Conservation (phyloP, 768 basidiomycete genomes). For the Exidia glandulosa region DNA sequence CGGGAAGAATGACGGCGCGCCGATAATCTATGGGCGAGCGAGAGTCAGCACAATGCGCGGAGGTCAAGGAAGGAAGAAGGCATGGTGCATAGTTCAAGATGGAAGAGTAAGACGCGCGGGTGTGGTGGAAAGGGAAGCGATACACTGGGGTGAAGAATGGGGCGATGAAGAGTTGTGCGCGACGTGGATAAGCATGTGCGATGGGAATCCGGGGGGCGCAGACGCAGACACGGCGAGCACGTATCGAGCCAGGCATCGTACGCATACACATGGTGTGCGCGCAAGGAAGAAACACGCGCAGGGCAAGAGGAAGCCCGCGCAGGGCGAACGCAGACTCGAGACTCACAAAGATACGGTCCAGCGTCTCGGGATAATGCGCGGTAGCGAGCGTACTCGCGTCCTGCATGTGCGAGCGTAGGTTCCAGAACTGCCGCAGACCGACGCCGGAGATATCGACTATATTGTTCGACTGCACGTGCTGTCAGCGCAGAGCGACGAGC, state of each 20-base stretch:
- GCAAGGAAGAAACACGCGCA: constrained; percentile 8
- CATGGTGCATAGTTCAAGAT: no score
- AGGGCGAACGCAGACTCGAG: neutral
- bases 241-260: no score
- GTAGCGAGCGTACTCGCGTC: constrained; percentile 66
- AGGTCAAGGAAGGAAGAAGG: neutral
- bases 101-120: no score
- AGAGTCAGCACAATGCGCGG: neutral
- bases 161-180: no score
- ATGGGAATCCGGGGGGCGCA: no score
- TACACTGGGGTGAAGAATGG: no score
- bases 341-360: constrained; percentile 39
- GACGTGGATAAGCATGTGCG: no score
- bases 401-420: constrained; percentile 57
- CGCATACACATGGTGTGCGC: no score
- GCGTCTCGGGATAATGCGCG: constrained; percentile 73
- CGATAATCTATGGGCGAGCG: constrained; percentile 35
- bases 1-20: constrained; percentile 73
- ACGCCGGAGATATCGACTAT: constrained; percentile 66
- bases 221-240: no score
- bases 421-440: constrained; percentile 57
- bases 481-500: constrained; percentile 1
- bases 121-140: no score
- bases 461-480: constrained; percentile 22
- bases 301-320: neutral